Conservation (phyloP, 2,329 filamentous ascomycete species). For the Aureobasidium sp. region DNA sequence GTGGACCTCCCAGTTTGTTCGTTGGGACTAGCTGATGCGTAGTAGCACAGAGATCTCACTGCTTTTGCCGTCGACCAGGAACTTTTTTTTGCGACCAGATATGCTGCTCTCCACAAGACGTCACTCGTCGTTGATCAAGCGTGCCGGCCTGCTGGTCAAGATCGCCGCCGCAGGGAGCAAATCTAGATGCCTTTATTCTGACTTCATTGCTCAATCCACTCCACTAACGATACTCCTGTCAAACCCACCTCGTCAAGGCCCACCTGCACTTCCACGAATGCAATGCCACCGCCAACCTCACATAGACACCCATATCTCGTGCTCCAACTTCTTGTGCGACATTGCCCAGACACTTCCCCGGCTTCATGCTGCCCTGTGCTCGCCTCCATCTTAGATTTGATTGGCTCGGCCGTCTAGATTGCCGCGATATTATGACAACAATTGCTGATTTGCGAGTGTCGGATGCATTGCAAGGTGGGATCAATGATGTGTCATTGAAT, state of each 20-base stretch:
- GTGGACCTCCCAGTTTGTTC: neutral
- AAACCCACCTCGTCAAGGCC: neutral
- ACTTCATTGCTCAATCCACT: neutral
- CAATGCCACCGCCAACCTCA: neutral
- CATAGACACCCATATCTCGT: neutral
- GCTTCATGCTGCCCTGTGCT: constrained; percentile 6
- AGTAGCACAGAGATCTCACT: constrained; percentile 6
- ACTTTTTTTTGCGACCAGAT: neutral
- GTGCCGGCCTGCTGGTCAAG: neutral
- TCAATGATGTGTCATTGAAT: constrained; percentile 9
- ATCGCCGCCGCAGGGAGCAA: neutral
- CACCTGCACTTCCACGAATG: neutral
- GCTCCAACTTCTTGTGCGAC: neutral
- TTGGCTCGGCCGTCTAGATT: neutral
- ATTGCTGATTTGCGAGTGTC: neutral
- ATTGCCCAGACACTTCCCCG: neutral
- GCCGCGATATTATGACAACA: neutral
- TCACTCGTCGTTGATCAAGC: constrained; percentile 4
- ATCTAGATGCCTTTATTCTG: constrained; percentile 6
- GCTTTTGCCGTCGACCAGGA: neutral
- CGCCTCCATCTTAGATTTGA: neutral
- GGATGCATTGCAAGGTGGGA: neutral
- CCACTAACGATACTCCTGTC: neutral
- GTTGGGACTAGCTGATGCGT: constrained; percentile 1
- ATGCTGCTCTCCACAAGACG: constrained; percentile 7